Evolutionary conservation across 1,284 basidiomycete genomes (phyloP).

Genomic region (Coniophora puteana): DNA sequence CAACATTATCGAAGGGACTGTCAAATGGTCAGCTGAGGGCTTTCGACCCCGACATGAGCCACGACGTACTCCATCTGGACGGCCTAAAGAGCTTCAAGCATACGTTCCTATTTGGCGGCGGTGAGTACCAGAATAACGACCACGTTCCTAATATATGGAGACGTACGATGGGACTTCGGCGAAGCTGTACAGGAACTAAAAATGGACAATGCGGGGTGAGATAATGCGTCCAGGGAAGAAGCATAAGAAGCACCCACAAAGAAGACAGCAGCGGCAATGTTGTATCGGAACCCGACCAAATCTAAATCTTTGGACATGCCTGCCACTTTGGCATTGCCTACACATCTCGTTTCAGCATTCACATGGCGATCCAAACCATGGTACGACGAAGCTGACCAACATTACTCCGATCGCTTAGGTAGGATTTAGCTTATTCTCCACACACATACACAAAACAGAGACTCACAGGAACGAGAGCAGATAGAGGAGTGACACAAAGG

Average conservation of each 20-base stretch:
- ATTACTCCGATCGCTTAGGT: slow-evolving; percentile 32
- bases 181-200: slow-evolving; percentile 41
- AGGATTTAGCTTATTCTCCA: neutral
- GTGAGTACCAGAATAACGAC: neutral
- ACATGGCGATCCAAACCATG: neutral
- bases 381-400: slow-evolving; percentile 20
- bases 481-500: slow-evolving; percentile 54
- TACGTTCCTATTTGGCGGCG: slow-evolving; percentile 34
- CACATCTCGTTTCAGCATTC: neutral
- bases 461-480: slow-evolving; percentile 54
- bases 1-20: slow-evolving; percentile 47
- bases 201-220: too few species aligned
- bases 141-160: neutral
- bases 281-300: slow-evolving; percentile 39
- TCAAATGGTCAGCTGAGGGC: neutral
- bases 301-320: slow-evolving; percentile 39
- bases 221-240: neutral
- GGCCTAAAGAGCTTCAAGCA: slow-evolving; percentile 42
- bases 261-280: slow-evolving; percentile 45
- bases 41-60: slow-evolving; percentile 6
- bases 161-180: slow-evolving; percentile 48
- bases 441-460: neutral
- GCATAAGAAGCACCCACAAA: slow-evolving; percentile 32
- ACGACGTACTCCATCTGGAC: slow-evolving; percentile 42
- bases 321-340: slow-evolving; percentile 33